A percentile compares a stretch with the other conserved stretches of the same genome.
These are phyloP conservation scores for Wickerhamomyces strasburgensis DNA, from an alignment of 805 yeast genomes.

Conservation along the genomic window DNA sequence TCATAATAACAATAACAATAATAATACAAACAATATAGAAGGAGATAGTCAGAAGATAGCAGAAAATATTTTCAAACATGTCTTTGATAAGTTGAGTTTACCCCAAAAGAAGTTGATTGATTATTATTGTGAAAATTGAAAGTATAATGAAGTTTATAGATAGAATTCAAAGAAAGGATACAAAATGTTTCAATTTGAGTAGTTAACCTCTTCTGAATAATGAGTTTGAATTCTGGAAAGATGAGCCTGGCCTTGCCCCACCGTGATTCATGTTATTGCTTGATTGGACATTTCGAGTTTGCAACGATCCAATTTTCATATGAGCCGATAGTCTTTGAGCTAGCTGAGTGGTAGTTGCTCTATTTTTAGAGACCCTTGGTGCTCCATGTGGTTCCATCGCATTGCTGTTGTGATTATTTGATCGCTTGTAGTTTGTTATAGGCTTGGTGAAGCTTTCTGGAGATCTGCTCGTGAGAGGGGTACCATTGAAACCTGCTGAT, in stretches of 20 bases:
- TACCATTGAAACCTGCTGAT: slow-evolving; percentile 4
- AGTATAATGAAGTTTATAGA: no score
- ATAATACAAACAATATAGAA: slow-evolving; percentile 5
- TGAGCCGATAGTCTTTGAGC: slow-evolving; percentile 23
- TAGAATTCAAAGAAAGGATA: no score
- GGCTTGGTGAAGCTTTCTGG: not conserved
- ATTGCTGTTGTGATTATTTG: no score
- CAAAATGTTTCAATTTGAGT: no score
- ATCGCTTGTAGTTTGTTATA: no score
- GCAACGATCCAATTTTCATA: slow-evolving; percentile 21
- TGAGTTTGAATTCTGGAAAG: slow-evolving; percentile 9
- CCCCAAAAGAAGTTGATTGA: slow-evolving; percentile 45
- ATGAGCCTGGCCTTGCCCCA: slow-evolving; percentile 19
- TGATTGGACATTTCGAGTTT: slow-evolving; percentile 4
- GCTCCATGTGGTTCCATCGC: not conserved
- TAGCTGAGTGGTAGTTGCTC: slow-evolving; percentile 21
- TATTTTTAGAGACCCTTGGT: slow-evolving; percentile 9
- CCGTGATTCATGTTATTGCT: slow-evolving; percentile 1
- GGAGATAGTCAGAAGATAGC: slow-evolving; percentile 11
- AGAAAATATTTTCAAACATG: slow-evolving; percentile 24
- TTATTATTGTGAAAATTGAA: slow-evolving; percentile 31
- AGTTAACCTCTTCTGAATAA: slow-evolving; percentile 11
- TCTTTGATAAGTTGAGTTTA: slow-evolving; percentile 34
- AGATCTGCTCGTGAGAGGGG: slow-evolving; percentile 7
- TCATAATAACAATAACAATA: slow-evolving; percentile 1